Conservation (phyloP, 108 stramenopile genomes). For the Parietichytrium sp. region DNA sequence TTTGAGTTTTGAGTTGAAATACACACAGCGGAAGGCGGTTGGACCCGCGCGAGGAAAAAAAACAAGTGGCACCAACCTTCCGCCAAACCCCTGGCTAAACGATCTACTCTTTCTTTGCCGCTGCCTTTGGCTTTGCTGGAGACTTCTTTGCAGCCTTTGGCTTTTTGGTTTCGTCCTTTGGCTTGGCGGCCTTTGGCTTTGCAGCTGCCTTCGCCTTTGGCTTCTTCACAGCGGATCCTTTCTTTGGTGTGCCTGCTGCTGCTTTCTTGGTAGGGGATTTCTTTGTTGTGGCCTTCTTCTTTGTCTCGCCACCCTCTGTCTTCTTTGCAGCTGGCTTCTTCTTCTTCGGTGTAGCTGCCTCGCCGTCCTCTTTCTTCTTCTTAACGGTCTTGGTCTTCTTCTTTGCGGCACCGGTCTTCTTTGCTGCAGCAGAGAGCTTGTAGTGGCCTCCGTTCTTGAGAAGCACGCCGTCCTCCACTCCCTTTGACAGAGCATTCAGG, state of each 20-base stretch:
- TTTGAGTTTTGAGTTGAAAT: too few species aligned
- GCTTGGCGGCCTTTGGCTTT: not conserved
- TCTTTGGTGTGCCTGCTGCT: not conserved
- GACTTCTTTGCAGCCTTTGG: not conserved
- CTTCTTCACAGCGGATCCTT: not conserved
- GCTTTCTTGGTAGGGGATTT: too few species aligned
- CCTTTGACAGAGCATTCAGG: not conserved
- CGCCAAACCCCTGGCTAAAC: too few species aligned
- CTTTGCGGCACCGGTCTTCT: not conserved
- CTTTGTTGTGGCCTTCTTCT: not conserved
- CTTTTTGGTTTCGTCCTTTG: not conserved
- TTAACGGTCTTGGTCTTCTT: slow-evolving; percentile 17
- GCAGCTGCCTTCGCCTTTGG: not conserved
- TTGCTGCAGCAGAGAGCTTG: not conserved
- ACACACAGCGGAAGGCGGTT: too few species aligned
- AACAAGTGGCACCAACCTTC: too few species aligned
- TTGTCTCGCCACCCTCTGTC: too few species aligned
- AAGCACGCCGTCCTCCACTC: slow-evolving; percentile 30
- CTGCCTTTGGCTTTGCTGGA: not conserved
- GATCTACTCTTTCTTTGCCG: too few species aligned
- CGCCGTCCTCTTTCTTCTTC: too few species aligned
- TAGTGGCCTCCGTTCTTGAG: slow-evolving; percentile 37
- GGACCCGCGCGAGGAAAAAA: too few species aligned
- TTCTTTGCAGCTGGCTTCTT: slow-evolving; percentile 1
- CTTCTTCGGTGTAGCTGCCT: not conserved